These are phyloP conservation scores for Camellia sinensis DNA, from an alignment of 148 eudicot species.

Conservation along the genomic window DNA sequence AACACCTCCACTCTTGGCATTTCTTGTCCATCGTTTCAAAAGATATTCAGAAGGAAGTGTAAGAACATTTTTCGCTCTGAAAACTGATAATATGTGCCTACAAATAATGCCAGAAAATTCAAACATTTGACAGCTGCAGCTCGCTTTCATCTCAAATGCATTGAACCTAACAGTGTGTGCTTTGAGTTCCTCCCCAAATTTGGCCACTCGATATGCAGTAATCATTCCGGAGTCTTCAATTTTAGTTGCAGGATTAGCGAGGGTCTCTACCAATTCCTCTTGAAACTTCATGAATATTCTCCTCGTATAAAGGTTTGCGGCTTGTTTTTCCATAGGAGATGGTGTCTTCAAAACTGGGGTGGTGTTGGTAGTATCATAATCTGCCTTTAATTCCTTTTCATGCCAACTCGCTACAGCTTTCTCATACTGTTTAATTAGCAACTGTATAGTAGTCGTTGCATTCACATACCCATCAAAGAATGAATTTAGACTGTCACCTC, in stretches of 20 bases:
- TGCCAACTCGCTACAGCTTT: slow-evolving; percentile 24
- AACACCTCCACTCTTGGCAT: slow-evolving; percentile 24
- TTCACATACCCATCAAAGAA: slow-evolving; percentile 26
- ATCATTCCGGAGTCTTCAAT: slow-evolving; percentile 23
- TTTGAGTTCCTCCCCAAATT: slow-evolving; percentile 27
- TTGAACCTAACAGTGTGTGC: slow-evolving; percentile 28
- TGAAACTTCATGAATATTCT: slow-evolving; percentile 30
- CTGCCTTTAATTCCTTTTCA: slow-evolving; percentile 28
- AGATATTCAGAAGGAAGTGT: slow-evolving; percentile 31
- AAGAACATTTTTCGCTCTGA: slow-evolving; percentile 32
- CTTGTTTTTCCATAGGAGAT: slow-evolving; percentile 36
- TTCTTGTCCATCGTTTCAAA: slow-evolving; percentile 31
- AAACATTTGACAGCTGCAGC: slow-evolving; percentile 34
- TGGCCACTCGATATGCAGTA: slow-evolving; percentile 24
- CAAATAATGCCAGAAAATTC: slow-evolving; percentile 31
- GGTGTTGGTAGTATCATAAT: slow-evolving; percentile 24
- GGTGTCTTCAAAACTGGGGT: slow-evolving; percentile 29
- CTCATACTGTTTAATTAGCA: slow-evolving; percentile 29
- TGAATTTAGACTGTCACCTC: slow-evolving; percentile 16
- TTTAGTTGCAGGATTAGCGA: slow-evolving; percentile 30
- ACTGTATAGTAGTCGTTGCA: slow-evolving; percentile 20
- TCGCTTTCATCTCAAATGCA: slow-evolving; percentile 29
- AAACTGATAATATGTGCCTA: slow-evolving; percentile 29
- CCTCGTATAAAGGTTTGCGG: slow-evolving; percentile 24
- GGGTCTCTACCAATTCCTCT: slow-evolving; percentile 34